Evolutionary conservation across 2,329 filamentous ascomycete species (phyloP).

Genomic region (Sarocladium kiliense): DNA sequence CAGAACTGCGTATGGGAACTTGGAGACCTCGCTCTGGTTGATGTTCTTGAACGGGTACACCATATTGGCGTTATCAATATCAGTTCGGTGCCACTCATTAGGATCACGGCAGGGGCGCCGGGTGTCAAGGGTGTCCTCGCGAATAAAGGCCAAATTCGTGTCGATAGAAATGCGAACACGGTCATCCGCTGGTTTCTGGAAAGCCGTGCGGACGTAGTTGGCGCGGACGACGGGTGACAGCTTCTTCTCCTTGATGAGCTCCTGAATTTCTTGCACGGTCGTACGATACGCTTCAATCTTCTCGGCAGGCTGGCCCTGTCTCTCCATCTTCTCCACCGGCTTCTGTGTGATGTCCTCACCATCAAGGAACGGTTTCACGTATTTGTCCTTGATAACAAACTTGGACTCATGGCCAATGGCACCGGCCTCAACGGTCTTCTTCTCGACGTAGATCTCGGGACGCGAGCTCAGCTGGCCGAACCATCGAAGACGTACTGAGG

Average conservation of each 20-base stretch:
- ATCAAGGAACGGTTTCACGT: conserved; percentile 79
- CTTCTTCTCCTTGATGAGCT: conserved; percentile 70
- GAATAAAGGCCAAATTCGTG: conserved; percentile 84
- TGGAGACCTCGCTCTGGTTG: conserved; percentile 83
- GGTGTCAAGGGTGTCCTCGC: conserved; percentile 68
- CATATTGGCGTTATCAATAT: conserved; percentile 80
- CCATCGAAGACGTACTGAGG: conserved; percentile 85
- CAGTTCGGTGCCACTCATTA: conserved; percentile 81
- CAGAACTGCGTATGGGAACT: conserved; percentile 85
- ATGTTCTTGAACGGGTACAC: conserved; percentile 83
- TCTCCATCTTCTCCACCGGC: conserved; percentile 78
- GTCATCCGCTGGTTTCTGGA: conserved; percentile 91
- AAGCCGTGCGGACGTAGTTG: conserved; percentile 90
- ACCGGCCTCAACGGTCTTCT: conserved; percentile 77
- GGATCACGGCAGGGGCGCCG: conserved; percentile 87
- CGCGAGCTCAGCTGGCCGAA: conserved; percentile 76
- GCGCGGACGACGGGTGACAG: conserved; percentile 83
- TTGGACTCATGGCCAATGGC: conserved; percentile 73
- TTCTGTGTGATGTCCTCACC: conserved; percentile 92
- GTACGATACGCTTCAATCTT: conserved; percentile 65
- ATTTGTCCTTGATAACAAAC: conserved; percentile 89
- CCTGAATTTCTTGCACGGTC: conserved; percentile 71
- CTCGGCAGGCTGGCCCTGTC: conserved; percentile 61
- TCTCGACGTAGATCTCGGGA: conserved; percentile 80
- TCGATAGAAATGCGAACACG: conserved; percentile 89